Percentiles rank a stretch among this genome's conserved stretches.
Evolutionary conservation across 148 eudicot species (phyloP).

Genomic region (Rhododendron williamsianum): DNA sequence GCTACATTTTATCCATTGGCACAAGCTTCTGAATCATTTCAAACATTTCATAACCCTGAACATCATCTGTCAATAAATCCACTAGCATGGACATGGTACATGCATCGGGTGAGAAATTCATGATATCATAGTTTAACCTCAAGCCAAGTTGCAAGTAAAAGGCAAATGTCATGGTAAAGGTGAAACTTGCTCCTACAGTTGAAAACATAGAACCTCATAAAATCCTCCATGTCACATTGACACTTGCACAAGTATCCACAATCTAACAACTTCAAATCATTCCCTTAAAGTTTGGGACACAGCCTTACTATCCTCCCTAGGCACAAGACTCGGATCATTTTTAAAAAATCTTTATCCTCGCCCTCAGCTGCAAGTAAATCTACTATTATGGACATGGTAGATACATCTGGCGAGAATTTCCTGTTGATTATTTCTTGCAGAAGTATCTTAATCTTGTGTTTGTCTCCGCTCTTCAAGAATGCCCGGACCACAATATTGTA

Average conservation of each 20-base stretch:
- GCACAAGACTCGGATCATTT: not conserved
- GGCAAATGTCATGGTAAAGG: too few species aligned
- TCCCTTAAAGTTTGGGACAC: not conserved
- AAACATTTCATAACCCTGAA: too few species aligned
- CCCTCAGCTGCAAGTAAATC: not conserved
- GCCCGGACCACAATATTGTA: not conserved
- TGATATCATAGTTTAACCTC: too few species aligned
- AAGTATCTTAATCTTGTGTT: not conserved
- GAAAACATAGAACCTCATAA: too few species aligned
- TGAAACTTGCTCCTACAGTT: too few species aligned
- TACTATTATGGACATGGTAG: not conserved
- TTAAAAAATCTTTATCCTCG: not conserved
- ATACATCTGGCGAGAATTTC: not conserved
- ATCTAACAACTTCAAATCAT: not conserved
- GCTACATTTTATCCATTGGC: too few species aligned
- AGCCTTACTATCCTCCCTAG: not conserved
- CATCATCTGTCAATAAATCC: too few species aligned
- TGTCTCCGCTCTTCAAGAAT: not conserved
- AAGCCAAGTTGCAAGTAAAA: too few species aligned
- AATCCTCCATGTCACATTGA: too few species aligned
- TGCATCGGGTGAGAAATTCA: too few species aligned
- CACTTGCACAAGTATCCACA: not conserved
- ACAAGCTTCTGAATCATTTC: too few species aligned
- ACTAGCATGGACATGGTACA: too few species aligned
- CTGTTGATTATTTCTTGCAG: not conserved